Conservation (phyloP, 2,329 filamentous ascomycete species). For the Alternaria conjuncta region DNA sequence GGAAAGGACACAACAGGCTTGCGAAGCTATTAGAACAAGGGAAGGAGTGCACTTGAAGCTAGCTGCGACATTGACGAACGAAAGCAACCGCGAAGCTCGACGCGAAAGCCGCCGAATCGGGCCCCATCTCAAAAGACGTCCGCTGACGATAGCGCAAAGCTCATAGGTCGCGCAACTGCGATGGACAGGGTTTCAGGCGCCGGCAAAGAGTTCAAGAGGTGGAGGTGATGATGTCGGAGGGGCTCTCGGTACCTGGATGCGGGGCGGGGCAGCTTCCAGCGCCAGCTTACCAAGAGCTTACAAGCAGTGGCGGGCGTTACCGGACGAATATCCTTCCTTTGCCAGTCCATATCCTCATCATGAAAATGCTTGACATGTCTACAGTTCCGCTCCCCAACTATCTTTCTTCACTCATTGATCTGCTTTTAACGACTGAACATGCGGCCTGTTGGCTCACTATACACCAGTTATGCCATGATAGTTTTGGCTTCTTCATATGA, state of each 20-base stretch:
- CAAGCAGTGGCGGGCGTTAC: background rate
- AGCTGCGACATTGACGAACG: background rate
- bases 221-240: constrained; percentile 16
- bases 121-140: background rate
- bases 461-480: background rate
- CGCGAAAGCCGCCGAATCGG: background rate
- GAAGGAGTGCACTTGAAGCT: background rate
- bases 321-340: background rate
- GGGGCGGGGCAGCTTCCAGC: constrained; percentile 14
- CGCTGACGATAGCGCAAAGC: constrained; percentile 9
- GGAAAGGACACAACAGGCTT: background rate
- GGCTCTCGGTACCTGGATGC: constrained; percentile 23
- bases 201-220: constrained; percentile 16
- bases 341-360: background rate
- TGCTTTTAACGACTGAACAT: background rate
- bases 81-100: constrained; percentile 10
- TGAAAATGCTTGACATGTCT: background rate
- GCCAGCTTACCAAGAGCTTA: constrained; percentile 21
- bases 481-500: background rate
- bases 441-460: background rate
- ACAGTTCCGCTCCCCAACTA: background rate
- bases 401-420: background rate
- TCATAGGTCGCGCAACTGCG: constrained; percentile 9
- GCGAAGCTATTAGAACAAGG: background rate
- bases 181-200: background rate